Evolutionary conservation across 495 filamentous ascomycete genomes (phyloP).

Genomic region (Letharia lupina): DNA sequence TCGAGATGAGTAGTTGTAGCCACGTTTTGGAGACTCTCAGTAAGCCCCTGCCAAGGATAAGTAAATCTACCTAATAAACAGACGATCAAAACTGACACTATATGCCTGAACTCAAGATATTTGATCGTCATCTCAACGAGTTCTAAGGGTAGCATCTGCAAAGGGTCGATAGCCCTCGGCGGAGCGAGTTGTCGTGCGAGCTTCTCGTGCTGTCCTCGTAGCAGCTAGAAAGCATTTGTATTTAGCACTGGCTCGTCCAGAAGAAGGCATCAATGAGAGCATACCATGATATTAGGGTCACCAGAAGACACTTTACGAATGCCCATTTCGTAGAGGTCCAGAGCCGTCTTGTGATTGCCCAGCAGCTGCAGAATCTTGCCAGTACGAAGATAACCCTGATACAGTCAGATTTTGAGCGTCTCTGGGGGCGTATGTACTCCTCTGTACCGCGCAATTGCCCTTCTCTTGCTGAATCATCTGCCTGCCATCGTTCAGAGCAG

Average conservation of each 20-base stretch:
- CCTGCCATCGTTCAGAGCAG: slow-evolving; percentile 51
- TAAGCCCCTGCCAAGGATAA: slow-evolving; percentile 31
- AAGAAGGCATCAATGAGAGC: slow-evolving; percentile 11
- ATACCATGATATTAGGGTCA: slow-evolving; percentile 41
- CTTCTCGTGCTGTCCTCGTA: slow-evolving; percentile 40
- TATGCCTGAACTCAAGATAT: slow-evolving; percentile 40
- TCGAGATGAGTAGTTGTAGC: slow-evolving; percentile 38
- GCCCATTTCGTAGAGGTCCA: slow-evolving; percentile 54
- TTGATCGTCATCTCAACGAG: slow-evolving; percentile 39
- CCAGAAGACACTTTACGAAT: slow-evolving; percentile 39
- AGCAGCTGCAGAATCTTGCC: slow-evolving; percentile 52
- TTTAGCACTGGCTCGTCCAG: slow-evolving; percentile 13
- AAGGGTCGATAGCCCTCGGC: slow-evolving; percentile 36
- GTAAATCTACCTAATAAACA: not conserved
- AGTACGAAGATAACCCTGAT: slow-evolving; percentile 56
- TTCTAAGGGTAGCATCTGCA: slow-evolving; percentile 42
- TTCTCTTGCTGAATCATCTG: slow-evolving; percentile 49
- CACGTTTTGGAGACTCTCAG: slow-evolving; percentile 48
- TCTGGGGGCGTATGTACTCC: too few relatives aligned
- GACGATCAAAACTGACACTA: slow-evolving; percentile 36
- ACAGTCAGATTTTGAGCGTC: slow-evolving; percentile 1
- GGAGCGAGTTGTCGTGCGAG: slow-evolving; percentile 30
- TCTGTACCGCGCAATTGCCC: slow-evolving; percentile 39
- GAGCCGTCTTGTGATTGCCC: slow-evolving; percentile 44
- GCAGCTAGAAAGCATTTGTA: slow-evolving; percentile 26